Evolutionary conservation across 768 basidiomycete species (phyloP), one percentile per base, ranked within the genome.

Genomic region (Leccinum truebloodii): DNA sequence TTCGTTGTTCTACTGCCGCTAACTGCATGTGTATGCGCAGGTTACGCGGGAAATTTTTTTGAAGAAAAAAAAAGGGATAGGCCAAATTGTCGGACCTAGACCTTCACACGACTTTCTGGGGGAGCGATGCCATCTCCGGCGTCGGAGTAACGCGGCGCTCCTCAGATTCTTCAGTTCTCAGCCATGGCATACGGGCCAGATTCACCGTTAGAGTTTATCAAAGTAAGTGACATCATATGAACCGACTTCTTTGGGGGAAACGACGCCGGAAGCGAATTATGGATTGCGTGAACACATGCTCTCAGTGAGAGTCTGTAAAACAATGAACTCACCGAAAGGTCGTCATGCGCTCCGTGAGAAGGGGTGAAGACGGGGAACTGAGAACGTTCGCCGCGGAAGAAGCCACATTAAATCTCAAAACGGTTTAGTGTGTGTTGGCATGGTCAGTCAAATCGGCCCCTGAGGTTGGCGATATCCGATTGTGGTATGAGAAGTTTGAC

Each of bases 361-460:
- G 53, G 0, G 46, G 35, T 22, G 48, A 50, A 28, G 54, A 60
- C 59, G 69, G 62, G 52, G 59, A 66, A 59, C 53, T 63, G 55
- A 49, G 26, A 54, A 41, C 28, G 44, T 50, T 56, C 44, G 20
- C 41, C 28, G 48, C 49, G 55, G 35, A 65, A 55, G 18, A 35
- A 22, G 53, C 35, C 32, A 41, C 52, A 48, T 49, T 49, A 53
- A 53, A 13, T 32, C 55, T 63, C 24, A 10, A 61, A 61, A 65
- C 54, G 61, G 69, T 57, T 55, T 70, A 70, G 70, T 26, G 70
- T 41, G 14, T 54, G 51, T 30, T 30, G 28, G 58, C 59, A 41
- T 52, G 57, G 39, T 14, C 51, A 50, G 28, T 55, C 58, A 51
- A 54, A 56, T 55, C 1, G 30, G 59, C 20, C 46, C 18, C 34